Conservation (phyloP, 2,329 filamentous ascomycete species). For the Ophiostoma quercus region DNA sequence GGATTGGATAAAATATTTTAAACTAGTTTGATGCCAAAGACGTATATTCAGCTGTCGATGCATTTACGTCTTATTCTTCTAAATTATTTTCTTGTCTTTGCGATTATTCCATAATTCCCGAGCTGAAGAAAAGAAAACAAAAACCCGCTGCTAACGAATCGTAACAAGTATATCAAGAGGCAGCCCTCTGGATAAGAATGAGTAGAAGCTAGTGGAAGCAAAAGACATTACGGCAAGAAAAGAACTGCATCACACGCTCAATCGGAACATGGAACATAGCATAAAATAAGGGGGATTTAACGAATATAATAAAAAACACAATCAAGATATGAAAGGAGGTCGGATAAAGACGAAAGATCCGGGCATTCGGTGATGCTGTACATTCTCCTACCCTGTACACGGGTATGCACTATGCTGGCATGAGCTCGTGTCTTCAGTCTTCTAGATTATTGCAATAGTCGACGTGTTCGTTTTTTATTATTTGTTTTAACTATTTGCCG, state of each 20-base stretch:
- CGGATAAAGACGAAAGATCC: background rate
- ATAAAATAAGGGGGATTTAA: background rate
- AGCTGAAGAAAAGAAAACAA: constrained; percentile 8
- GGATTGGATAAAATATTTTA: background rate
- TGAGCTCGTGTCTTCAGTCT: background rate
- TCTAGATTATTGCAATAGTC: too few relatives aligned
- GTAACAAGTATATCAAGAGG: background rate
- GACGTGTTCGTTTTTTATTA: too few relatives aligned
- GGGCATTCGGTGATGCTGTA: too few relatives aligned
- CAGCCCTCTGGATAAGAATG: background rate
- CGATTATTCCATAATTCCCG: background rate
- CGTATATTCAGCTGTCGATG: background rate
- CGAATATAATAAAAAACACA: too few relatives aligned
- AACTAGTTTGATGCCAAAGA: background rate
- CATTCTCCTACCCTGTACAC: too few relatives aligned
- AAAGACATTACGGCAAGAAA: background rate
- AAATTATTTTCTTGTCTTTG: background rate
- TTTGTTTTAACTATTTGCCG: background rate
- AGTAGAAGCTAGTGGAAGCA: background rate
- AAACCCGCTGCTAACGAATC: background rate
- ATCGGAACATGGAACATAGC: background rate
- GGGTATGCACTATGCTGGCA: background rate
- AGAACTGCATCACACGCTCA: background rate
- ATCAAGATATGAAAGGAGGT: background rate
- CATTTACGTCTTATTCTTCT: background rate